Evolutionary conservation across 2,329 filamentous ascomycete species (phyloP), one percentile per base, ranked within the genome.

Genomic region (Sporothrix dimorphospora): DNA sequence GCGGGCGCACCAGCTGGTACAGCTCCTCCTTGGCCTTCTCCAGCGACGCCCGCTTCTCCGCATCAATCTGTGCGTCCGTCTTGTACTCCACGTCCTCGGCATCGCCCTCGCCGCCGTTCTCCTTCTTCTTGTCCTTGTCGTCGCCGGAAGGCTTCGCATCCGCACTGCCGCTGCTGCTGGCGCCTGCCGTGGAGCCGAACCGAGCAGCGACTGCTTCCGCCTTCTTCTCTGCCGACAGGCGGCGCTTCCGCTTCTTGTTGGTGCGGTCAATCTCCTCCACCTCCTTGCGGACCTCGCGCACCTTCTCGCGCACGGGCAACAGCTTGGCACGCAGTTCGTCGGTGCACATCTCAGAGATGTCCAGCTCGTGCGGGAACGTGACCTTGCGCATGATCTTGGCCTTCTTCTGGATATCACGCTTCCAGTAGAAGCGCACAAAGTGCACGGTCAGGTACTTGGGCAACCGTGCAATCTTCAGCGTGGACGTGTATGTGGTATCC

Each of bases 301-400:
- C 92, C 85, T 97, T 97, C 84, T 99, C 96, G 73, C 96, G 90
- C n/a, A 99, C 91, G 1, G 96, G 97, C 63, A 98, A 85, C 59
- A 99, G 86, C 76, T 92, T 89, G 79, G 91, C 91, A 81, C 90
- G 92, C 74, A 99, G 85, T 70, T 96, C 91, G 34, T 98, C 94
- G 14, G 94, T 95, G 82, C 96, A 99, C 82, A 97, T 98, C 80
- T 99, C 96, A 27, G 97, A 90, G 51, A 93, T 90, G 78, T 99
- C 96, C 45, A 99, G 85, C 82, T 99, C 96, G 68, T 93, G 90
- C 7, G 95, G 95, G 80, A 99, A 99, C 0, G 94, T 95, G 72
- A 99, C 96, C 83, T 98, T 99, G 80, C 94, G 93, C 93, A 99
- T 95, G 77, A 99, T 99, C 87, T 99, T 99, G 76, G 95, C 94